These are phyloP conservation scores for Elsinoe perseae DNA, from an alignment of 2,329 filamentous ascomycete species.

Conservation along the genomic window DNA sequence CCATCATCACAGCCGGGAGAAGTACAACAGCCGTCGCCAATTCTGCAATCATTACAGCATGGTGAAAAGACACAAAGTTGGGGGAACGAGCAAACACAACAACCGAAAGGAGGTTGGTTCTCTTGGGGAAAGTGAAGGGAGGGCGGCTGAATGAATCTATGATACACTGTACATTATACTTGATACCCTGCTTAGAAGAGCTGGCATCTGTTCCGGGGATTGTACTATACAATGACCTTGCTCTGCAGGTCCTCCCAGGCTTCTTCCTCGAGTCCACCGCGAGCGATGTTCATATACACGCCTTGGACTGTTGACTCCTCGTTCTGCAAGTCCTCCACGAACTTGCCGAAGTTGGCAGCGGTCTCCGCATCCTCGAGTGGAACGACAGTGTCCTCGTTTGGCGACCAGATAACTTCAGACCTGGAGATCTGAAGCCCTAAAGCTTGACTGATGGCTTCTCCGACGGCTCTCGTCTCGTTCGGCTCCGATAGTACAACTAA, in stretches of 20 bases:
- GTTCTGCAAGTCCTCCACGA: slow-evolving; percentile 56
- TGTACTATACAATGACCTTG: slow-evolving; percentile 30
- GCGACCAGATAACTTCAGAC: slow-evolving; percentile 75
- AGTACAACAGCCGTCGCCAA: neutral
- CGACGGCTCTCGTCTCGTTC: slow-evolving; percentile 55
- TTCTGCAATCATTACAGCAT: slow-evolving; percentile 10
- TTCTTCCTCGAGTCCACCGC: slow-evolving; percentile 32
- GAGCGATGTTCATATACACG: slow-evolving; percentile 62
- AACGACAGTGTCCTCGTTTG: slow-evolving; percentile 71
- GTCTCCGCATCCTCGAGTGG: slow-evolving; percentile 51
- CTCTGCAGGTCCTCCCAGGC: slow-evolving; percentile 34
- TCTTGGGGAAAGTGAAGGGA: slow-evolving; percentile 17
- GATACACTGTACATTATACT: slow-evolving; percentile 21
- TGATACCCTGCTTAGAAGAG: slow-evolving; percentile 6
- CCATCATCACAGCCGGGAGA: neutral
- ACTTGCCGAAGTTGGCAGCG: slow-evolving; percentile 49
- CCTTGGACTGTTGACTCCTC: slow-evolving; percentile 62
- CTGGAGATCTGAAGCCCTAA: slow-evolving; percentile 61
- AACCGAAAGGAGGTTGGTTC: slow-evolving; percentile 17
- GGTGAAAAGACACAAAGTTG: slow-evolving; percentile 9
- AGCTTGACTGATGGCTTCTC: slow-evolving; percentile 54
- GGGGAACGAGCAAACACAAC: slow-evolving; percentile 4
- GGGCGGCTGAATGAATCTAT: slow-evolving; percentile 3
- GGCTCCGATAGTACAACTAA: slow-evolving; percentile 66
- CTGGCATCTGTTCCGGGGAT: neutral